Percentiles rank a stretch among this genome's conserved stretches.
Evolutionary conservation across 345 rosid species (phyloP).

Genomic region (Geranium rotundifolium): DNA sequence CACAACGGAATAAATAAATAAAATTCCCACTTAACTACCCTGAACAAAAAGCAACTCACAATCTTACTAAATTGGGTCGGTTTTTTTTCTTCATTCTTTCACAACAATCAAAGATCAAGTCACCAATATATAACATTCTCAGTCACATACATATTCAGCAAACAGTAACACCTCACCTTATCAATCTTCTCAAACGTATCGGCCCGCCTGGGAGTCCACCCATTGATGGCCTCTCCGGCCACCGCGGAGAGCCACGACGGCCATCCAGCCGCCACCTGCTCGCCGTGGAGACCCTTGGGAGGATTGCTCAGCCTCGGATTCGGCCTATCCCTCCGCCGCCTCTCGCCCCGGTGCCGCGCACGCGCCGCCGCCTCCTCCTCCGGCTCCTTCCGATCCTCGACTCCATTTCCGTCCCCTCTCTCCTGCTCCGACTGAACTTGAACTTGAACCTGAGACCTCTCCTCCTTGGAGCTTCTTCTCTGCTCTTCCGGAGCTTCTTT

Average conservation of each 20-base stretch:
- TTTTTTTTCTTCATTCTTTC: not conserved
- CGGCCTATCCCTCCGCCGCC: slow-evolving; percentile 36
- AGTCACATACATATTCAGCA: not conserved
- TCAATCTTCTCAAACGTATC: slow-evolving; percentile 73
- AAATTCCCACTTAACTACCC: not conserved
- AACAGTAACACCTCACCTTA: slow-evolving; percentile 28
- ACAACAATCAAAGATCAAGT: not conserved
- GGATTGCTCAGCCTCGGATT: slow-evolving; percentile 55
- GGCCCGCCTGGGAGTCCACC: slow-evolving; percentile 76
- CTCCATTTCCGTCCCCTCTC: slow-evolving; percentile 27
- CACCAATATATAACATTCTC: not conserved
- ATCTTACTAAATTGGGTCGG: not conserved
- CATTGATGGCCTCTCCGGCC: slow-evolving; percentile 71
- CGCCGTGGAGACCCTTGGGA: slow-evolving; percentile 47
- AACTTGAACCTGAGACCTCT: slow-evolving; percentile 1
- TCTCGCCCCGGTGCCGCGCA: slow-evolving; percentile 16
- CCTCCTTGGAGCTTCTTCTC: not conserved
- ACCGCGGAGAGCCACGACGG: slow-evolving; percentile 72
- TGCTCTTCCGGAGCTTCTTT: slow-evolving; percentile 29
- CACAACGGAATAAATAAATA: too few species aligned
- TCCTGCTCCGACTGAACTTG: not conserved
- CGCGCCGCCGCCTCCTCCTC: slow-evolving; percentile 20
- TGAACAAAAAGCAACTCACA: slow-evolving; percentile 1
- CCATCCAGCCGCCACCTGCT: slow-evolving; percentile 88
- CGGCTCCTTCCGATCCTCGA: slow-evolving; percentile 15